Evolutionary conservation across 108 stramenopile genomes (phyloP), one percentile per base, ranked within the genome.

Genomic region (Pelagomonas calceolata): DNA sequence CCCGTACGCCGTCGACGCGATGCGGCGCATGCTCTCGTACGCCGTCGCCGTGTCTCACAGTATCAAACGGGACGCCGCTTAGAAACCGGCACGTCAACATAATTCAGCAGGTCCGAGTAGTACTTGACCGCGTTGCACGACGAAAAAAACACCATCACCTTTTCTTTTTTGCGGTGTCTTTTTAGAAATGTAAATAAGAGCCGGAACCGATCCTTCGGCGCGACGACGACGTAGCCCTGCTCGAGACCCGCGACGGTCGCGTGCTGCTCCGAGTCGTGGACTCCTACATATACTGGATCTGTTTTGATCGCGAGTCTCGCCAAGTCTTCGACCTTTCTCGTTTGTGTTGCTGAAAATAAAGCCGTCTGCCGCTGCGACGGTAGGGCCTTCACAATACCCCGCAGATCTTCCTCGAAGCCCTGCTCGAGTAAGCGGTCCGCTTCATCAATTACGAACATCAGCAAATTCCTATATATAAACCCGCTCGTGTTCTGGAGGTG

Each of bases 101-200:
- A 97, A 81, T 97, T 96, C 30, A 99, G 85, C 43, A 99, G 88
- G 77, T 97, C 96, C 12, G 92, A 78, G 78, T 99, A 96, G 78
- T 93, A 99, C 77, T 96, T 97, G 74, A 98, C 97, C n/a, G 91
- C 91, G 81, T 97, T 97, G 81, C 97, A 98, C 14, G 94, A 93
- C 30, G 94, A 94, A 71, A 98, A 95, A 81, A 99, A 99, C 10
- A 99, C 96, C 95, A 97, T 98, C 78, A 99, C 89, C 82, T 99
- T 99, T 75, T 94, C 91, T 68, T 95, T 93, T 80, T 95, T 95
- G 34, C 51, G 46, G 90, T 97, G 96, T 89, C 95, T 93, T 72
- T 96, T 96, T 68, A 99, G 74, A 77, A 99, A 99, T 3, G 98
- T 94, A 74, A 94, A 99, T 17, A 99, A 88, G 32, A 99, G 81